Evolutionary conservation across 1,139 yeast species (phyloP).

Genomic region (Taphrina sp.): DNA sequence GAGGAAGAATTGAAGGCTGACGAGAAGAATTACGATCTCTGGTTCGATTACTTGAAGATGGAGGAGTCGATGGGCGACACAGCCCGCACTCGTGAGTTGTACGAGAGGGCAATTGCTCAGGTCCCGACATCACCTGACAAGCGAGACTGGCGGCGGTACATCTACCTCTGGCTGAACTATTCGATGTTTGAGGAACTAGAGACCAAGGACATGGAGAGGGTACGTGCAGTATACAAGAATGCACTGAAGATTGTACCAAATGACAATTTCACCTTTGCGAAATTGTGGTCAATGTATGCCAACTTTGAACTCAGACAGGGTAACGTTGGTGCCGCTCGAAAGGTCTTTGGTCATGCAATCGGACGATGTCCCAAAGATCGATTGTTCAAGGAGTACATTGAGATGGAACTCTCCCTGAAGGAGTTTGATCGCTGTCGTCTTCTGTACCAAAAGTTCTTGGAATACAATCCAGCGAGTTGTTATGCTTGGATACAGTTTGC

Average conservation of each 20-base stretch:
- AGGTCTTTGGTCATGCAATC: slow-evolving; percentile 67
- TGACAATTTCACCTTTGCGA: slow-evolving; percentile 61
- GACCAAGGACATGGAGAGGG: slow-evolving; percentile 48
- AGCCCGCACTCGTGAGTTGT: slow-evolving; percentile 45
- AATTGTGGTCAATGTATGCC: slow-evolving; percentile 69
- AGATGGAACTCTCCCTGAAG: slow-evolving; percentile 52
- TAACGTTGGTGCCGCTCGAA: slow-evolving; percentile 56
- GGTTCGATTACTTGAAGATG: slow-evolving; percentile 72
- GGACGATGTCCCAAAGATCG: slow-evolving; percentile 64
- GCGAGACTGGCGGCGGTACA: slow-evolving; percentile 62
- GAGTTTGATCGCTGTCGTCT: slow-evolving; percentile 77
- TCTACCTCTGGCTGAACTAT: slow-evolving; percentile 67
- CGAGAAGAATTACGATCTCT: slow-evolving; percentile 65
- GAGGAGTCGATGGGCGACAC: slow-evolving; percentile 45
- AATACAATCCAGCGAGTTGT: slow-evolving; percentile 50
- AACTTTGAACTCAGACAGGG: slow-evolving; percentile 71
- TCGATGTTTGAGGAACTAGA: slow-evolving; percentile 63
- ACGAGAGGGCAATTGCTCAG: slow-evolving; percentile 52
- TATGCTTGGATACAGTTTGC: slow-evolving; percentile 61
- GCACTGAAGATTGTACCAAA: slow-evolving; percentile 58
- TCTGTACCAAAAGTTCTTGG: slow-evolving; percentile 67
- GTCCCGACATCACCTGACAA: slow-evolving; percentile 46
- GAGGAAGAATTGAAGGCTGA: slow-evolving; percentile 51
- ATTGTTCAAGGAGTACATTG: slow-evolving; percentile 63
- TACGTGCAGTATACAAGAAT: slow-evolving; percentile 55